Evolutionary conservation across 306 rosid species (phyloP), one percentile per base, ranked within the genome.

Genomic region (Echinosophora koreensis): DNA sequence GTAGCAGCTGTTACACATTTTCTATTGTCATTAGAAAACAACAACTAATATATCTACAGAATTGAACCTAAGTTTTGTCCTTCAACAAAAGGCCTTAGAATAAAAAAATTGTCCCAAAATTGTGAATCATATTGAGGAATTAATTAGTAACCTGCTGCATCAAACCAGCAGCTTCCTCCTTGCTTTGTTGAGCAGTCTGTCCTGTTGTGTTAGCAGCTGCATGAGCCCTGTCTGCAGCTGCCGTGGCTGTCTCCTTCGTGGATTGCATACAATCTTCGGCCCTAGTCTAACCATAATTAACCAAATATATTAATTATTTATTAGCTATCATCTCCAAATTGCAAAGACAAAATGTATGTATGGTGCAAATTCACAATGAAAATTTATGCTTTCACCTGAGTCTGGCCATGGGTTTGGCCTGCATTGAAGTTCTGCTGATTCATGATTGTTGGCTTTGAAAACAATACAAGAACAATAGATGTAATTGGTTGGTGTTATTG

Each of bases 91-190:
- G 22, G 22, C 22, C 22, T 22, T 22, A 22, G 22, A 22, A 22
- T 22, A 18, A 8, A 63, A 63, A n/a, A 66, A 44, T 28, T 1
- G 8, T 16, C 50, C 52, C 5, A 0, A 51, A 71, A 22, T 12
- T 14, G 5, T 56, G 41, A 58, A 13, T 13, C 52, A 12, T 47
- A 16, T 4, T 2, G 52, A 47, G 5, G 18, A 64, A 63, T 5
- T 17, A 4, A 63, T 5, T 17, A 4, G 41, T 0, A 17, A 89
- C 96, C 88, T 86, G 91, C 8, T 85, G 88, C 63, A 88, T 69
- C 28, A 90, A 83, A 46, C 92, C 86, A 38, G 86, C 77, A 71
- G 84, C 76, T 57, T 86, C 80, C 2, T 90, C 85, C 81, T 82
- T 88, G 72, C 62, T 76, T 14, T 56, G 47, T 9, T 84, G 77